phyloP scores from a whole-genome alignment of 257 asterid genomes.

The Penstemon eatonii region DNA sequence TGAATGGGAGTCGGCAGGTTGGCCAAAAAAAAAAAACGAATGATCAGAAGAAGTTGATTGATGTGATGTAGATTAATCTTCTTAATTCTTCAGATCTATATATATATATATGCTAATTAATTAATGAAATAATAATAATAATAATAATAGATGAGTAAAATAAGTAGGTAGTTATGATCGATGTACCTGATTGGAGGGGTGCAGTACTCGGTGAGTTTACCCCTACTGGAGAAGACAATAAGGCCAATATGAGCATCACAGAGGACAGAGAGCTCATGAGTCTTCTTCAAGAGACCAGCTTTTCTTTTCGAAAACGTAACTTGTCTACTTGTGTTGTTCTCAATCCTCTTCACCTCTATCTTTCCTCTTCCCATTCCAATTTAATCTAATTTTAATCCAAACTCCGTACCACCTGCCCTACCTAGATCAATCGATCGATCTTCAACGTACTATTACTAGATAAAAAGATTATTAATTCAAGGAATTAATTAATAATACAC shows the following conservation, averaged over 20 bases:
- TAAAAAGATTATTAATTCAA: no score
- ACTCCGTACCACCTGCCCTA: no score
- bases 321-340: conserved; percentile 80
- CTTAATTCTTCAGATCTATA: neutral
- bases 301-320: conserved; percentile 80
- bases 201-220: conserved; percentile 65
- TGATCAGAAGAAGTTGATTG: neutral
- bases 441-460: no score
- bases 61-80: no score
- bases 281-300: conserved; percentile 73
- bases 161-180: no score
- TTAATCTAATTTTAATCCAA: no score
- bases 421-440: no score
- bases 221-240: conserved; percentile 71
- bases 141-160: neutral
- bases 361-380: conserved; percentile 73
- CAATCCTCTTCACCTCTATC: conserved; percentile 81
- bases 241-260: conserved; percentile 88
- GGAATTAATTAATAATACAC: no score
- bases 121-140: no score
- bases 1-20: neutral
- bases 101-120: no score
- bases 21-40: neutral
- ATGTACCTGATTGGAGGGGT: conserved; percentile 59
- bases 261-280: conserved; percentile 83